phyloP scores from a whole-genome alignment of 495 filamentous ascomycete species.

The Chlorociboria aeruginascens region DNA sequence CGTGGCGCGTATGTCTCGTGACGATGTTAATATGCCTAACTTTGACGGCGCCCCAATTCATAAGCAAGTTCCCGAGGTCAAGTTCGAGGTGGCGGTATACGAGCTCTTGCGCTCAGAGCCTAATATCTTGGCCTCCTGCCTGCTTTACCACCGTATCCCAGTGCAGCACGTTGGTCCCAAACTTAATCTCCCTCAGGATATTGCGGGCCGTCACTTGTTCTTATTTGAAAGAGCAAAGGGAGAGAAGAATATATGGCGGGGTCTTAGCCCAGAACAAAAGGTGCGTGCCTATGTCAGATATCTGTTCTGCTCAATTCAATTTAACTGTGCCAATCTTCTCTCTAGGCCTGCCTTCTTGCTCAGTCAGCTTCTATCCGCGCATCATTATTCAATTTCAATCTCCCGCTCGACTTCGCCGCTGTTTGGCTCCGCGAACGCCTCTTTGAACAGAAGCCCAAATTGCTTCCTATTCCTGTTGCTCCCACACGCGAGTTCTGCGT shows the following conservation, averaged over 20 bases:
- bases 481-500: slow-evolving; percentile 19
- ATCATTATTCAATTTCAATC: slow-evolving; percentile 22
- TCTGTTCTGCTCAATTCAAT: too few relatives aligned
- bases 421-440: slow-evolving; percentile 14
- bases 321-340: not conserved
- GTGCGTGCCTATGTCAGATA: not conserved
- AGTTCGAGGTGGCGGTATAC: slow-evolving; percentile 21
- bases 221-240: slow-evolving; percentile 24
- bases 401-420: too few relatives aligned
- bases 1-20: slow-evolving; percentile 21
- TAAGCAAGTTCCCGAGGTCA: slow-evolving; percentile 12
- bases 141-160: slow-evolving; percentile 23
- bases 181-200: too few relatives aligned
- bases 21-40: slow-evolving; percentile 24
- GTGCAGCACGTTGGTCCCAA: slow-evolving; percentile 12
- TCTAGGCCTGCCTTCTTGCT: slow-evolving; percentile 16
- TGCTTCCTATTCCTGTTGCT: slow-evolving; percentile 22
- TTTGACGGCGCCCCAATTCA: slow-evolving; percentile 19
- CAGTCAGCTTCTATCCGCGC: slow-evolving; percentile 24
- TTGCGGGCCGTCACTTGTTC: slow-evolving; percentile 8
- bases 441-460: slow-evolving; percentile 22
- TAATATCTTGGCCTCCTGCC: slow-evolving; percentile 13
- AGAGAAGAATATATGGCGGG: slow-evolving; percentile 18
- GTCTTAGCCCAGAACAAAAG: slow-evolving; percentile 18
- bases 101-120: slow-evolving; percentile 18